Evolutionary conservation across 108 stramenopile species (phyloP).

Genomic region (Parietichytrium sp.): DNA sequence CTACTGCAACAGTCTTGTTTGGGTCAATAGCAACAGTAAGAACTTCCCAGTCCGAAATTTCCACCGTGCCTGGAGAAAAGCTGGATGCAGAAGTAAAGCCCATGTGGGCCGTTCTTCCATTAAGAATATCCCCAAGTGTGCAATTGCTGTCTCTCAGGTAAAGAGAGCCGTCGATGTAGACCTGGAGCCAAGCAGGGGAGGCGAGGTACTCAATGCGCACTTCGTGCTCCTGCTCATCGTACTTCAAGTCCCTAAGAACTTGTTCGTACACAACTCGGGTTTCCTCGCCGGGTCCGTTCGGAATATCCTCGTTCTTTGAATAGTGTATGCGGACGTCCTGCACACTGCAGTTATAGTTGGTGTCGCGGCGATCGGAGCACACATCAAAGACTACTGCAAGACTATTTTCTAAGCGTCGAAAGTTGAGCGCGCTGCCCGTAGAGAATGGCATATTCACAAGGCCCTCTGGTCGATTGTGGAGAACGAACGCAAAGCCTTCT

Average conservation of each 20-base stretch:
- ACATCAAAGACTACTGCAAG: constrained; percentile 24
- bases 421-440: not conserved
- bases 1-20: not conserved
- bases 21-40: not conserved
- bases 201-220: constrained; percentile 19
- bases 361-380: not conserved
- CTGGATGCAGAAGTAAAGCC: constrained; percentile 10
- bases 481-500: constrained; percentile 18
- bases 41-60: not conserved
- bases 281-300: not conserved
- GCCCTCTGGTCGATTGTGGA: not conserved
- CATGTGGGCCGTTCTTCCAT: not conserved
- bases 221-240: not conserved
- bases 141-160: not conserved
- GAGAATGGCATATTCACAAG: not conserved
- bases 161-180: constrained; percentile 12
- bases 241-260: not conserved
- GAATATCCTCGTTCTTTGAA: not conserved
- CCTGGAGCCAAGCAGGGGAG: not conserved
- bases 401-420: not conserved
- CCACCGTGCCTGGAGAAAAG: not conserved
- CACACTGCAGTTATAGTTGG: not conserved
- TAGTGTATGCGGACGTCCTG: not conserved
- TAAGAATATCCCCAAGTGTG: not conserved
- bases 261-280: not conserved